phyloP scores from a whole-genome alignment of 1,139 yeast genomes.

The Pichia sp. region DNA sequence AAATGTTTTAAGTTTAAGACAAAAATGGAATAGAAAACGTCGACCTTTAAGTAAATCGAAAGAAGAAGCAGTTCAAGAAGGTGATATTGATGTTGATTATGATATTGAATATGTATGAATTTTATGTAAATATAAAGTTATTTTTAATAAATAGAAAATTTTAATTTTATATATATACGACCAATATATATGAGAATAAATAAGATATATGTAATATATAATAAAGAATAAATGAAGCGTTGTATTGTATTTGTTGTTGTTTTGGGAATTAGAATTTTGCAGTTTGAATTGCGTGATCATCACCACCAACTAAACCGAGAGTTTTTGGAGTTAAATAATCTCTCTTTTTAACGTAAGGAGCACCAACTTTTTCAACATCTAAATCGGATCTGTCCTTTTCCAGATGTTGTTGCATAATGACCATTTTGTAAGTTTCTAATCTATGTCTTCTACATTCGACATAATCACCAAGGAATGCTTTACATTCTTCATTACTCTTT shows the following conservation, averaged over 20 bases:
- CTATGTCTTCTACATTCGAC: conserved; percentile 33
- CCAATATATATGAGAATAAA: not conserved
- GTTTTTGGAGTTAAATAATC: conserved; percentile 32
- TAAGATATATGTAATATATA: no score
- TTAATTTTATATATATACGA: not conserved
- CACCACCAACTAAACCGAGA: conserved; percentile 31
- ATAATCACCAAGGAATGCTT: conserved; percentile 28
- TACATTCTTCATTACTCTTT: conserved; percentile 28
- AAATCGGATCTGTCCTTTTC: conserved; percentile 23
- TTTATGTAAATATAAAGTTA: no score
- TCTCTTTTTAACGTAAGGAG: conserved; percentile 33
- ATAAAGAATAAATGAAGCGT: no score
- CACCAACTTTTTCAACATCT: conserved; percentile 29
- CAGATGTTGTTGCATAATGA: conserved; percentile 29
- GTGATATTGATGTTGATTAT: not conserved
- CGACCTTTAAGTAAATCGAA: conserved; percentile 4
- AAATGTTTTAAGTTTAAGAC: conserved; percentile 11
- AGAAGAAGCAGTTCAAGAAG: not conserved
- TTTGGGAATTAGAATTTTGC: conserved; percentile 21
- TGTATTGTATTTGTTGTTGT: no score
- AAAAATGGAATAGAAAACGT: conserved; percentile 13
- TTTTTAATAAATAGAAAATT: no score
- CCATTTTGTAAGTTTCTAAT: conserved; percentile 31
- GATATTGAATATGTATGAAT: not conserved
- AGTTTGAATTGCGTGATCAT: conserved; percentile 27